Evolutionary conservation across 768 basidiomycete species (phyloP).

Genomic region (Termitomyces sp.): DNA sequence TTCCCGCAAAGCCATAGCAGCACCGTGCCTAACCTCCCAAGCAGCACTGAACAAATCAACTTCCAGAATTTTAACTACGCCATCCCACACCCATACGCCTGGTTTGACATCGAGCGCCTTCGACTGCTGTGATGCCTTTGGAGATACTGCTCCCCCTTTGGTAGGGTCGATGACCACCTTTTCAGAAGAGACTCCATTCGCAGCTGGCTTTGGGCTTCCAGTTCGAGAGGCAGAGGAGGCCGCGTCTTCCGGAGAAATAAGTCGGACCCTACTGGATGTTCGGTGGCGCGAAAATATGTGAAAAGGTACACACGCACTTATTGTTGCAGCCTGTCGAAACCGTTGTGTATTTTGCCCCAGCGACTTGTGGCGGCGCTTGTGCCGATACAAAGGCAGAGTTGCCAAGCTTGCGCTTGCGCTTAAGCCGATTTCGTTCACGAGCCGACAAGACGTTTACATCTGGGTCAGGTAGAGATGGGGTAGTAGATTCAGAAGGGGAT

Average conservation of each 20-base stretch:
- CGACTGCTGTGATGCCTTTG: constrained; percentile 70
- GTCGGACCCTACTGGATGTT: constrained; percentile 50
- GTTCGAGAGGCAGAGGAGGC: constrained; percentile 44
- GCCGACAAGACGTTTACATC: constrained; percentile 68
- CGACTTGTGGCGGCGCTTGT: constrained; percentile 48
- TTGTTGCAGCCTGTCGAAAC: constrained; percentile 54
- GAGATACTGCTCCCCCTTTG: constrained; percentile 81
- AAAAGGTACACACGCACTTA: constrained; percentile 26
- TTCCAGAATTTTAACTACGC: constrained; percentile 70
- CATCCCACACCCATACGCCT: constrained; percentile 85
- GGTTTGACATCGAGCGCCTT: constrained; percentile 70
- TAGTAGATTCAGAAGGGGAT: constrained; percentile 44
- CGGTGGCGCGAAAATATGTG: background rate
- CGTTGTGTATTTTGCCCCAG: constrained; percentile 57
- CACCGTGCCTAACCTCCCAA: constrained; percentile 95
- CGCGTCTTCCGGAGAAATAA: constrained; percentile 62
- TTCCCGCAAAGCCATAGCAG: constrained; percentile 87
- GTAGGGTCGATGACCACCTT: constrained; percentile 74
- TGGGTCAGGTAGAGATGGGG: constrained; percentile 33
- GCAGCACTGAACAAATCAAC: constrained; percentile 78
- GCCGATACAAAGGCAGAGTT: constrained; percentile 78
- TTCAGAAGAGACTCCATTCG: constrained; percentile 39
- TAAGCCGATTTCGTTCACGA: constrained; percentile 88
- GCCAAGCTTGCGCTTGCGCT: constrained; percentile 89
- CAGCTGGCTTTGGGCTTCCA: constrained; percentile 47